A percentile compares a stretch with the other conserved stretches of the same genome.
Conservation (phyloP, 768 basidiomycete genomes). For the Tulasnella sp. region DNA sequence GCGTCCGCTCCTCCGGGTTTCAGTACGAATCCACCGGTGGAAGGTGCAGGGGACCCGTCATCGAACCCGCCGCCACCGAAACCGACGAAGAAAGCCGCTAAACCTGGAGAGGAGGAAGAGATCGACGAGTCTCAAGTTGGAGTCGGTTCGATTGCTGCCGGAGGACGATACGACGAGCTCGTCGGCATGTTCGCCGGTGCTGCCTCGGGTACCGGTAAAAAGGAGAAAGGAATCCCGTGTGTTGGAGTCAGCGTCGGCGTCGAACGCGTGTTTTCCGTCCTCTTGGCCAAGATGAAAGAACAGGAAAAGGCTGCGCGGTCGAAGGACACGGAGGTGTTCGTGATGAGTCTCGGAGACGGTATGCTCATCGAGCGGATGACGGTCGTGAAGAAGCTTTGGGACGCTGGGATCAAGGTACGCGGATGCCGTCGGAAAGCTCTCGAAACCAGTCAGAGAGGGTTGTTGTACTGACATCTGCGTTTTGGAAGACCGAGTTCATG, state of each 20-base stretch:
- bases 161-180: conserved; percentile 91
- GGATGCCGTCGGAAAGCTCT: background rate
- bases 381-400: conserved; percentile 70
- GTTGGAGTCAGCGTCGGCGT: conserved; percentile 88
- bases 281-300: conserved; percentile 80
- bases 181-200: conserved; percentile 85
- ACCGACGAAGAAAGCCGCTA: conserved; percentile 18
- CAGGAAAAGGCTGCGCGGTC: conserved; percentile 38
- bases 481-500: conserved; percentile 70
- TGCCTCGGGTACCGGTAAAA: conserved; percentile 55
- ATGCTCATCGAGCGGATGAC: conserved; percentile 72
- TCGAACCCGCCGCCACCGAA: conserved; percentile 22
- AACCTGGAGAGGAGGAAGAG: conserved; percentile 57
- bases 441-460: too few relatives aligned
- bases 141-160: conserved; percentile 98
- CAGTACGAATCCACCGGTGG: conserved; percentile 26
- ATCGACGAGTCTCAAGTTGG: conserved; percentile 88
- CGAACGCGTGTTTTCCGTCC: conserved; percentile 82
- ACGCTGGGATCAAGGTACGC: conserved; percentile 76
- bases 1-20: conserved; percentile 88
- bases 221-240: conserved; percentile 64
- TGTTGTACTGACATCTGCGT: background rate
- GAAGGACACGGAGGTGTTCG: conserved; percentile 91
- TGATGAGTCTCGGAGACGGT: conserved; percentile 85
- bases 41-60: conserved; percentile 28